Percentiles rank a stretch among this genome's conserved stretches.
phyloP scores from a whole-genome alignment of 805 yeast species.

The Ogataea neopini region DNA sequence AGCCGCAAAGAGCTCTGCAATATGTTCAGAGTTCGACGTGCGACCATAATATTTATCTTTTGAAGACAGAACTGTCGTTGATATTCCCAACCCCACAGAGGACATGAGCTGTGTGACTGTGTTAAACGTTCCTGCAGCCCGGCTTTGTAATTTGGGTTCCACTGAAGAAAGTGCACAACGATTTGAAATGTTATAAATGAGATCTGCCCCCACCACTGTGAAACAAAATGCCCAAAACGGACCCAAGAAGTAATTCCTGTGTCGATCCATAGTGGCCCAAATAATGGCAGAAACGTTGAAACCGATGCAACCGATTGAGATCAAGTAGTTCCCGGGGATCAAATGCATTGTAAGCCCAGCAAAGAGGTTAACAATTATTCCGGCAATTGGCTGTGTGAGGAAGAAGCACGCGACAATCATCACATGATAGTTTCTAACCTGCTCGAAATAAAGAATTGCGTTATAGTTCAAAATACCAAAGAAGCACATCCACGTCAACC shows the following conservation, averaged over 20 bases:
- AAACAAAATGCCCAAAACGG: constrained; percentile 46
- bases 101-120: constrained; percentile 44
- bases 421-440: constrained; percentile 38
- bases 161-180: constrained; percentile 45
- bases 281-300: constrained; percentile 40
- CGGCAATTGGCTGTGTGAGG: constrained; percentile 45
- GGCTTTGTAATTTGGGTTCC: constrained; percentile 38
- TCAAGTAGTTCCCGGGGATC: constrained; percentile 42
- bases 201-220: constrained; percentile 48
- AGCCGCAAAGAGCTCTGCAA: constrained; percentile 32
- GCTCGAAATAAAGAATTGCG: constrained; percentile 45
- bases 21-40: constrained; percentile 24
- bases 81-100: constrained; percentile 44
- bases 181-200: constrained; percentile 47
- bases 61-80: constrained; percentile 41
- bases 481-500: constrained; percentile 45
- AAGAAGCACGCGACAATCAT: constrained; percentile 46
- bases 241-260: constrained; percentile 43
- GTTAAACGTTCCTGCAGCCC: constrained; percentile 52
- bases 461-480: constrained; percentile 42
- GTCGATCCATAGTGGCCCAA: constrained; percentile 42
- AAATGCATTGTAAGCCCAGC: constrained; percentile 48
- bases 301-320: constrained; percentile 38
- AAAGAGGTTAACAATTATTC: constrained; percentile 43
- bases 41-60: constrained; percentile 36